Percentiles rank a stretch among this genome's conserved stretches.
Conservation (phyloP, 129 eudicot species). For the Flaveria bidentis region DNA sequence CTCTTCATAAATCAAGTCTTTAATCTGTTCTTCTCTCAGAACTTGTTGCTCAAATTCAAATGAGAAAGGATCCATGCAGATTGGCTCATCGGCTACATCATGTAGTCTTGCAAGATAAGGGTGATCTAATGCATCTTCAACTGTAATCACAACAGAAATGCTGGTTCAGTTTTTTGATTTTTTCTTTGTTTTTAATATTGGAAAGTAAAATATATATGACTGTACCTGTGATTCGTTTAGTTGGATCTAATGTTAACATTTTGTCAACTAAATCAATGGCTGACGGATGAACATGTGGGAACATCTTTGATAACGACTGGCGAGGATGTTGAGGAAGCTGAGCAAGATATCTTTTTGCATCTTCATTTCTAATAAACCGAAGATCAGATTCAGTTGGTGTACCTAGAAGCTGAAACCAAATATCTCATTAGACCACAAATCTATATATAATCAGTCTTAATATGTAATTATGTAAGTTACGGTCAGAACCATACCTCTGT, state of each 20-base stretch:
- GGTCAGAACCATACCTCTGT: constrained; percentile 50
- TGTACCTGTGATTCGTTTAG: constrained; percentile 80
- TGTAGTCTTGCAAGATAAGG: constrained; percentile 85
- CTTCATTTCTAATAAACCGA: constrained; percentile 67
- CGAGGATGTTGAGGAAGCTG: constrained; percentile 82
- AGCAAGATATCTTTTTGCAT: constrained; percentile 74
- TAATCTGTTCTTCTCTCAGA: constrained; percentile 80
- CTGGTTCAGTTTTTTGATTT: not conserved
- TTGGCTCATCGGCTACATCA: constrained; percentile 86
- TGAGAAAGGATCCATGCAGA: constrained; percentile 65
- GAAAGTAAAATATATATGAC: not conserved
- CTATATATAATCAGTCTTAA: not conserved
- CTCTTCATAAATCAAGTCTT: constrained; percentile 85
- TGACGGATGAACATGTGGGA: constrained; percentile 77
- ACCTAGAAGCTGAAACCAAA: constrained; percentile 63
- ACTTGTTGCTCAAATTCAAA: constrained; percentile 81
- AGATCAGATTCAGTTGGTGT: constrained; percentile 81
- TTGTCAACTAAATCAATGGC: constrained; percentile 86
- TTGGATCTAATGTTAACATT: constrained; percentile 79
- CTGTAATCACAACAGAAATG: constrained; percentile 44
- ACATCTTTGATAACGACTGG: constrained; percentile 50
- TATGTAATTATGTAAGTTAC: not conserved
- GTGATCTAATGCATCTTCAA: constrained; percentile 87
- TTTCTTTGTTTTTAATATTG: too few relatives aligned
- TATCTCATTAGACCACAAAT: not conserved